Conservation (phyloP, 352 stramenopile genomes). For the Thalassiosira livingstoniorum region DNA sequence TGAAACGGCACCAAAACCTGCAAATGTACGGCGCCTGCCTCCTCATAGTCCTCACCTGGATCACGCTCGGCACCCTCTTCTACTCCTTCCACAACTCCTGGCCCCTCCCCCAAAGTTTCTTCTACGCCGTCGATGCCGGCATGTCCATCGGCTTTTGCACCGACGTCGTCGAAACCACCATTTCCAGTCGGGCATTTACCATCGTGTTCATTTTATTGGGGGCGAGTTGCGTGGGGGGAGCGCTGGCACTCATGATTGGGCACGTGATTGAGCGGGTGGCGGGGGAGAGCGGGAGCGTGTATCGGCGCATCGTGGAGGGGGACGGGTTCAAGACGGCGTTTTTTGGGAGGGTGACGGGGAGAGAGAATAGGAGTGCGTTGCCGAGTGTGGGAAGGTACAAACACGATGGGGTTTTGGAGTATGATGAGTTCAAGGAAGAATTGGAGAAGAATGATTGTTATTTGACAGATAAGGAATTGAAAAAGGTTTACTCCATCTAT, state of each 20-base stretch:
- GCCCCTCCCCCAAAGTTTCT: slow-evolving; percentile 73
- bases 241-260: slow-evolving; percentile 71
- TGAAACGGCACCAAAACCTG: no score
- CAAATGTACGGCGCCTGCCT: no score
- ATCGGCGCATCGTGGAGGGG: slow-evolving; percentile 44
- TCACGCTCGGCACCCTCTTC: slow-evolving; percentile 66
- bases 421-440: slow-evolving; percentile 53
- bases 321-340: slow-evolving; percentile 52
- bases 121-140: slow-evolving; percentile 79
- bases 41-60: no score
- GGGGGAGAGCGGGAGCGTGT: slow-evolving; percentile 22
- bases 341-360: not conserved
- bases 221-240: slow-evolving; percentile 68
- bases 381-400: not conserved
- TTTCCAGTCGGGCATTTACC: slow-evolving; percentile 68
- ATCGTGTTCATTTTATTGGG: slow-evolving; percentile 76
- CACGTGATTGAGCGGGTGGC: slow-evolving; percentile 63
- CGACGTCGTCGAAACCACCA: slow-evolving; percentile 71
- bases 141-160: slow-evolving; percentile 84
- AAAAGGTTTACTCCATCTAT: slow-evolving; percentile 63
- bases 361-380: not conserved
- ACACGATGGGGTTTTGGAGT: slow-evolving; percentile 45
- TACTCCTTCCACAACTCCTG: slow-evolving; percentile 73
- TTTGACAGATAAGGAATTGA: slow-evolving; percentile 38
- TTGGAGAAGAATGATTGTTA: slow-evolving; percentile 38